These are phyloP conservation scores for Aechmea fasciata DNA, from an alignment of 176 grass and related monocot genomes.

Conservation along the genomic window DNA sequence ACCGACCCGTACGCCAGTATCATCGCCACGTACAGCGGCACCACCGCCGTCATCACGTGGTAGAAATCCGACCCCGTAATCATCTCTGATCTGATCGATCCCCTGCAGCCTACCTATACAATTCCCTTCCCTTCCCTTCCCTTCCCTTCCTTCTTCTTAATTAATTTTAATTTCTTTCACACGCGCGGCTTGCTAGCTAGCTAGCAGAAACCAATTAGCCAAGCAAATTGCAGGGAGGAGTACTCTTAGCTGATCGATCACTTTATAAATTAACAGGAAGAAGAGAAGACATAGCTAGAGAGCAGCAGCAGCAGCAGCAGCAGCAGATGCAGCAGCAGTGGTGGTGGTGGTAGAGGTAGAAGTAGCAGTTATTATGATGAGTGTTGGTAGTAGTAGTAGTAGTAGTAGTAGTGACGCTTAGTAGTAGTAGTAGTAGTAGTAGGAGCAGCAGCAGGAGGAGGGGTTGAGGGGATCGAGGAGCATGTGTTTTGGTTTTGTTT, in stretches of 20 bases:
- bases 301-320: no score
- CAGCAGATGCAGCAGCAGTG: no score
- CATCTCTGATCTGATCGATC: conserved; percentile 32
- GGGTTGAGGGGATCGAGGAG: conserved; percentile 18
- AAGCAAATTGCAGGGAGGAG: no score
- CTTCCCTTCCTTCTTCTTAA: background rate
- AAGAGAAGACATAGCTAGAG: no score
- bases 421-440: background rate
- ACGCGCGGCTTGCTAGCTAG: no score
- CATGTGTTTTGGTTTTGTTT: conserved; percentile 80
- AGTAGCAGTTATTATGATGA: background rate
- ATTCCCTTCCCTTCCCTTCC: background rate
- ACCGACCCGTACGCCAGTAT: conserved; percentile 96
- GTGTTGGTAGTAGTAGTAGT: no score
- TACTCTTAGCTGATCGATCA: no score
- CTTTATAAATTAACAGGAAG: no score
- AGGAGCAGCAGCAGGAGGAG: conserved; percentile 10
- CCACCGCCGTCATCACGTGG: conserved; percentile 97
- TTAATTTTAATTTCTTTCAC: background rate
- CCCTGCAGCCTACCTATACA: no score
- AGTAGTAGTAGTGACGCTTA: background rate
- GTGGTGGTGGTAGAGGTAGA: background rate
- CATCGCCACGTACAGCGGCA: conserved; percentile 98
- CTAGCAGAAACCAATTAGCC: no score
- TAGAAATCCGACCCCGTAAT: conserved; percentile 75